Evolutionary conservation across 2,329 filamentous ascomycete genomes (phyloP).

Genomic region (Cytospora paraplurivora): DNA sequence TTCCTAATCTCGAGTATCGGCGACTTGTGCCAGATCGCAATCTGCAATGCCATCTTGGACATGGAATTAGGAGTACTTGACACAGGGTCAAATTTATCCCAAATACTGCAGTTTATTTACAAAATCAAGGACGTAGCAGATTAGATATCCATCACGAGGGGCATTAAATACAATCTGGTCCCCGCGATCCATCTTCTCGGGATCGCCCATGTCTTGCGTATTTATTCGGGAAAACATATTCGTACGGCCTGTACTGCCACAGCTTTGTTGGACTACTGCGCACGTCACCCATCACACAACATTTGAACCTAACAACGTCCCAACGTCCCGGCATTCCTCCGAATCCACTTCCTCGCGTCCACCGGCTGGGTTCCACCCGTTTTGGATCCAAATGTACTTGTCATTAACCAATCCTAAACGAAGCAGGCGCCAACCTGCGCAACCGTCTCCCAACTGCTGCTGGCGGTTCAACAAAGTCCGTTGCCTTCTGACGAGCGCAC

Average conservation of each 20-base stretch:
- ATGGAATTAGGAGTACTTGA: background rate
- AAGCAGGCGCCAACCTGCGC: conserved; percentile 12
- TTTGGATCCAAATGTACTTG: conserved; percentile 5
- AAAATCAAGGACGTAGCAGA: too few relatives aligned
- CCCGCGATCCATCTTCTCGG: too few relatives aligned
- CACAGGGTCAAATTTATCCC: background rate
- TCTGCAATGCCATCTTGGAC: conserved; percentile 1
- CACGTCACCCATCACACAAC: too few relatives aligned
- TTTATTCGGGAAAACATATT: too few relatives aligned
- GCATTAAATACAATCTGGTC: too few relatives aligned
- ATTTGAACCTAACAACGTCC: too few relatives aligned
- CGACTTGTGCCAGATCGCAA: conserved; percentile 16
- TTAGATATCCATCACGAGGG: too few relatives aligned
- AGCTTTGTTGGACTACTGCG: too few relatives aligned
- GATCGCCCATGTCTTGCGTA: too few relatives aligned
- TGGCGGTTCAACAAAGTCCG: background rate
- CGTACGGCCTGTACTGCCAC: too few relatives aligned
- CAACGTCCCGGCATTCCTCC: background rate
- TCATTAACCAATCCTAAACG: conserved; percentile 11
- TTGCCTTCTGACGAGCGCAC: background rate
- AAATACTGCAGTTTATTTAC: too few relatives aligned
- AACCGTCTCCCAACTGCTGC: background rate
- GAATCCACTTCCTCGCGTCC: conserved; percentile 5
- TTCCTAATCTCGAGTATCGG: conserved; percentile 21
- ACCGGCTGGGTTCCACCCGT: conserved; percentile 11